Percentiles rank a stretch among this genome's conserved stretches.
Evolutionary conservation across 2,329 filamentous ascomycete species (phyloP).

Genomic region (Trichoderma endophyticum): DNA sequence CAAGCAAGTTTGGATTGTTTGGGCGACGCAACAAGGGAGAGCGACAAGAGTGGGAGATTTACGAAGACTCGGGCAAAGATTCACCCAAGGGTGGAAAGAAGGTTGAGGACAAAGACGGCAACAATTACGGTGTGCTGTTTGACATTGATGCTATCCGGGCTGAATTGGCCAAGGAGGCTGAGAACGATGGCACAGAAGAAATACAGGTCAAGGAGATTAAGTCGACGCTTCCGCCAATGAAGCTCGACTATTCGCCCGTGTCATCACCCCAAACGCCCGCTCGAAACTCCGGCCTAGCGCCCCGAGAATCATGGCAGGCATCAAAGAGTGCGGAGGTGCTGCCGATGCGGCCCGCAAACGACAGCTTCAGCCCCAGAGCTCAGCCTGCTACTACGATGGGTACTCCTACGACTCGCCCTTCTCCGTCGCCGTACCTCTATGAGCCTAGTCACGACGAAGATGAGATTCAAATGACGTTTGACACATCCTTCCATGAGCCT

Average conservation of each 20-base stretch:
- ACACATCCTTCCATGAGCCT: conserved; percentile 52
- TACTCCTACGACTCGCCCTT: background rate
- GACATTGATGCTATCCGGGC: conserved; percentile 92
- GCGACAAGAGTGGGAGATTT: conserved; percentile 92
- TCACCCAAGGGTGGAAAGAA: conserved; percentile 33
- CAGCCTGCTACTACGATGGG: background rate
- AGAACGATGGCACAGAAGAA: conserved; percentile 50
- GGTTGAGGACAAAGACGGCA: conserved; percentile 45
- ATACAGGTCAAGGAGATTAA: conserved; percentile 74
- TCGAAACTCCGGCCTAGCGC: conserved; percentile 22
- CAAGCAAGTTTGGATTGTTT: conserved; percentile 69
- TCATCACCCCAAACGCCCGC: conserved; percentile 29
- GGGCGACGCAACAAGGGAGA: conserved; percentile 75
- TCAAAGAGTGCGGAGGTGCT: conserved; percentile 46
- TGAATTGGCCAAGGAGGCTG: conserved; percentile 68
- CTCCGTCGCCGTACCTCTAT: conserved; percentile 24
- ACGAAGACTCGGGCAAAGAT: conserved; percentile 63
- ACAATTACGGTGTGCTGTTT: conserved; percentile 71
- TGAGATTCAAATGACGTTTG: conserved; percentile 69
- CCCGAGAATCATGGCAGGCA: conserved; percentile 36
- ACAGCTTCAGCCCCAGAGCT: conserved; percentile 17
- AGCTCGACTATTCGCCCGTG: conserved; percentile 56
- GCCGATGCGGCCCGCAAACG: conserved; percentile 27
- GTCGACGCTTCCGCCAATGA: conserved; percentile 87
- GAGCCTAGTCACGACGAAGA: conserved; percentile 46